phyloP scores from a whole-genome alignment of 2,329 filamentous ascomycete genomes.

The Aspergillus fumigatus region DNA sequence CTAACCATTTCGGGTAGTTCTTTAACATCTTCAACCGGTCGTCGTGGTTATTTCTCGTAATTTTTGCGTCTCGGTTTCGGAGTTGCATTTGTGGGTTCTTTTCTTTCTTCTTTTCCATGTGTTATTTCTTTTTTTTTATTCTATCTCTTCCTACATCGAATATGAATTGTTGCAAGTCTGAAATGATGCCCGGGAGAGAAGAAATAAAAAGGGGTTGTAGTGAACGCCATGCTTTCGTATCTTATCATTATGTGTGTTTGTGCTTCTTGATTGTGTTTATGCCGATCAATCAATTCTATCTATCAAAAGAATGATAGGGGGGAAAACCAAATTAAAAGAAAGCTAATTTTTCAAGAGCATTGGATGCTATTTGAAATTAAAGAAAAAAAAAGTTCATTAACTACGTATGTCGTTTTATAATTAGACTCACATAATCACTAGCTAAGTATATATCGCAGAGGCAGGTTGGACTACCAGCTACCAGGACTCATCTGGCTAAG shows the following conservation, averaged over 20 bases:
- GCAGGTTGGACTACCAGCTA: not conserved
- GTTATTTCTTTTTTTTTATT: constrained; percentile 1
- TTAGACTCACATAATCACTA: not conserved
- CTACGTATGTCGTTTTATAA: not conserved
- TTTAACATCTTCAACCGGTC: not conserved
- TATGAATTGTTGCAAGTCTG: not conserved
- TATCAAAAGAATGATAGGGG: not conserved
- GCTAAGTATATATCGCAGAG: not conserved
- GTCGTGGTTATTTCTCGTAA: not conserved
- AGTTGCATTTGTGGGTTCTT: not conserved
- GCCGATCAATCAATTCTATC: not conserved
- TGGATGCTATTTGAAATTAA: not conserved
- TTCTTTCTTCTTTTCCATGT: not conserved
- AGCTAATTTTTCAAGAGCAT: not conserved
- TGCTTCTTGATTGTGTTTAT: not conserved
- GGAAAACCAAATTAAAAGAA: not conserved
- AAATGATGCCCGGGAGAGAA: too few relatives aligned
- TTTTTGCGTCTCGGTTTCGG: not conserved
- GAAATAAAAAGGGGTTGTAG: not conserved
- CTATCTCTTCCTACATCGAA: constrained; percentile 1
- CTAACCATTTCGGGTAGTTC: not conserved
- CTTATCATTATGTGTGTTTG: not conserved
- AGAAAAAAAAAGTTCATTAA: not conserved
- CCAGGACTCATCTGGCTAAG: not conserved
- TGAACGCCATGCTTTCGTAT: not conserved